Percentiles rank a stretch among this genome's conserved stretches.
Evolutionary conservation across 495 filamentous ascomycete genomes (phyloP).

Genomic region (Rusavskia elegans): DNA sequence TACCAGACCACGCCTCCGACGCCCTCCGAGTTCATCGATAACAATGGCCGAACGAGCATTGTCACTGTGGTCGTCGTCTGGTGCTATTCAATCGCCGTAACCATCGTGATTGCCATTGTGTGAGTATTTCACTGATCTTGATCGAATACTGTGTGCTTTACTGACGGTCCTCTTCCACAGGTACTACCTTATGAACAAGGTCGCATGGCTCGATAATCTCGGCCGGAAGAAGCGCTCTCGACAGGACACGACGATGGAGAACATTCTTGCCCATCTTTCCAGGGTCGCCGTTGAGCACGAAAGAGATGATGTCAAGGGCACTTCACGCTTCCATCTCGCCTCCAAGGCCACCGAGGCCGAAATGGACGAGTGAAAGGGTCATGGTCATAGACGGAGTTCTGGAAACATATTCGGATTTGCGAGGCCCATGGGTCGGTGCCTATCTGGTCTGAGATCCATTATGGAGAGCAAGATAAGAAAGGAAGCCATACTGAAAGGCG

Average conservation of each 20-base stretch:
- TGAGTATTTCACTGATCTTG: background rate
- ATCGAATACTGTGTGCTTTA: background rate
- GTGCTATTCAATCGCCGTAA: slow-evolving; percentile 63
- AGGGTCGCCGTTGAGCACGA: slow-evolving; percentile 65
- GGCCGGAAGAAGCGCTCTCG: slow-evolving; percentile 62
- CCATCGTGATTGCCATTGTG: slow-evolving; percentile 61
- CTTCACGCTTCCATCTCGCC: slow-evolving; percentile 42
- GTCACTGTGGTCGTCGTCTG: slow-evolving; percentile 69
- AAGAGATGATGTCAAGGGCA: slow-evolving; percentile 34
- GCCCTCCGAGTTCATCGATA: slow-evolving; percentile 27
- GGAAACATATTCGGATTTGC: background rate
- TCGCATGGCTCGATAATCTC: slow-evolving; percentile 55
- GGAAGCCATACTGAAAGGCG: too few relatives aligned
- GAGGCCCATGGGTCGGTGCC: background rate
- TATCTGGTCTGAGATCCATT: background rate
- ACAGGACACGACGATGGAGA: slow-evolving; percentile 66
- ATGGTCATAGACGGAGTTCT: background rate
- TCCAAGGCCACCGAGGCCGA: slow-evolving; percentile 48
- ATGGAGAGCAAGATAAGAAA: background rate
- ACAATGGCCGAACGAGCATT: slow-evolving; percentile 49
- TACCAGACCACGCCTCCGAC: slow-evolving; percentile 20
- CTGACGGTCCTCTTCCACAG: background rate
- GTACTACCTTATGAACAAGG: slow-evolving; percentile 56
- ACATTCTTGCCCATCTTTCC: slow-evolving; percentile 58
- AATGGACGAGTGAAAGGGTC: slow-evolving; percentile 43